These are phyloP conservation scores for Phytophthora litchii DNA, from an alignment of 352 stramenopile genomes.

Conservation along the genomic window DNA sequence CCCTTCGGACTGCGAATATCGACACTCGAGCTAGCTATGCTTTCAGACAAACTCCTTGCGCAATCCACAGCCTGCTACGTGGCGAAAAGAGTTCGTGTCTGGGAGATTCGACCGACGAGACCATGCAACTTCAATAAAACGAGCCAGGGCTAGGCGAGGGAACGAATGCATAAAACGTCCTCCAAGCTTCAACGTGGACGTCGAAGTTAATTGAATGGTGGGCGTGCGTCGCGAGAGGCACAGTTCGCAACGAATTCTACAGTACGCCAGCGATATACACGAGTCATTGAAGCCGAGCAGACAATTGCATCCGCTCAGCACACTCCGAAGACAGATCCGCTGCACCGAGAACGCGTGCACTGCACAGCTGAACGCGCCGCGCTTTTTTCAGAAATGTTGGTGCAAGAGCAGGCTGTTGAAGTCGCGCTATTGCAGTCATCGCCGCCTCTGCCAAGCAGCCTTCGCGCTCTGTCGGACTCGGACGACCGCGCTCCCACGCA, in stretches of 20 bases:
- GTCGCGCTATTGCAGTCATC: slow-evolving; percentile 1
- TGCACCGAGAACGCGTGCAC: slow-evolving; percentile 5
- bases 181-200: slow-evolving; percentile 7
- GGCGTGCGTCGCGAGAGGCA: background rate
- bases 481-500: slow-evolving; percentile 9
- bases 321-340: slow-evolving; percentile 11
- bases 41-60: no score
- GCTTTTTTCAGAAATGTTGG: slow-evolving; percentile 26
- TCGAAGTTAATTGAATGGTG: slow-evolving; percentile 25
- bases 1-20: no score
- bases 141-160: slow-evolving; percentile 18
- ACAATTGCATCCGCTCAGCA: background rate
- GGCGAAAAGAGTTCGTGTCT: no score
- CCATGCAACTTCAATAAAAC: no score
- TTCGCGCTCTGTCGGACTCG: background rate
- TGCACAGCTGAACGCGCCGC: slow-evolving; percentile 6
- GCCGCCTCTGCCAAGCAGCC: slow-evolving; percentile 7
- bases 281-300: slow-evolving; percentile 9
- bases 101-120: no score
- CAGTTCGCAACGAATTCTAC: slow-evolving; percentile 18
- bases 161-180: slow-evolving; percentile 17
- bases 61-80: no score
- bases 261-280: slow-evolving; percentile 16
- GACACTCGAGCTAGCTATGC: no score
- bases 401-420: slow-evolving; percentile 32